Base-by-base conservation (phyloP, 1,139 yeast genomes). In the Debaryomyces udenii region DNA sequence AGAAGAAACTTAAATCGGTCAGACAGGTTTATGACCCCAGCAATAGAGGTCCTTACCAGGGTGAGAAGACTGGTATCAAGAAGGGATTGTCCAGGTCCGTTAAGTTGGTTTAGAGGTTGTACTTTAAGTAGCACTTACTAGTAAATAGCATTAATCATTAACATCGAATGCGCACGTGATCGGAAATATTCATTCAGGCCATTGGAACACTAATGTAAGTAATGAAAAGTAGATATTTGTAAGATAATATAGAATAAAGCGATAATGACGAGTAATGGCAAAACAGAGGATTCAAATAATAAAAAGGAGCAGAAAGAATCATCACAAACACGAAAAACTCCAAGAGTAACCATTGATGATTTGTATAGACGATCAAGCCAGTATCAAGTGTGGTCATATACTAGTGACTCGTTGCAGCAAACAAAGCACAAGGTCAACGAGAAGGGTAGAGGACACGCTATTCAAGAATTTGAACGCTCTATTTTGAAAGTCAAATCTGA, bases 41-140 rank as follows among this genome's bases (percentile, higher is more conserved):
- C 32, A 87, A 83, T 53, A 75, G 79, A 47, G 90, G 96, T 40
- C 84, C 96, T 3, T 93, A 94, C 65, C 85, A 78, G 51, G 99
- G 99, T 66, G 99, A 93, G 65, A 78, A 81, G 72, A 91, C 98
- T 17, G 99, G 99, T 86, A 93, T 93, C 64, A 90, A 90, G 76
- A 91, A 93, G 80, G 89, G 90, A 48, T 62, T 93, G 47, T 78
- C 96, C 27, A 82, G 90, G 64, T 84, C 96, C 55, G 91, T 88
- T 59, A 88, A 86, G 64, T 83, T 91, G 64, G 74, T 62, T 22
- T 74, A 57, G 38, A 10, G 4, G 20, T 20, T 20, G 22, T 20
- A 20, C 7, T 6, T 20, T 20, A 20, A 20, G 7, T 20, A 27
- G 29, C 29, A 5, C 13, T 27, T 9, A 27, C 13, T 13, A 9